Conservation (phyloP, 805 yeast genomes). For the Jamesozyma hellenica region DNA sequence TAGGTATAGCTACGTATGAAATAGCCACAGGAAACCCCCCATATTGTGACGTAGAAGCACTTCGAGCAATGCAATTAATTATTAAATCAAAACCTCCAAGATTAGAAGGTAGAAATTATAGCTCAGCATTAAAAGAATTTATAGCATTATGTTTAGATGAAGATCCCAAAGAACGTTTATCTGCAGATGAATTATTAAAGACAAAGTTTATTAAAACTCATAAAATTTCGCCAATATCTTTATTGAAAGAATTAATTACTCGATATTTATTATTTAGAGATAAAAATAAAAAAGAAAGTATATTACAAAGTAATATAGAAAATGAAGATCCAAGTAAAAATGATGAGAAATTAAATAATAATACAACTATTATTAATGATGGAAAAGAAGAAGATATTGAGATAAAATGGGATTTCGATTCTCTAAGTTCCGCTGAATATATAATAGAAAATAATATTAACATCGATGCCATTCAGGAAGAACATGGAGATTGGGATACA, state of each 20-base stretch:
- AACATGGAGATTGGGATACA: conserved; percentile 21
- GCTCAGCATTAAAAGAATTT: conserved; percentile 68
- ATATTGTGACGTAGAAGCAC: conserved; percentile 87
- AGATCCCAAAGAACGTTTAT: conserved; percentile 77
- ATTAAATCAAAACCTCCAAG: conserved; percentile 92
- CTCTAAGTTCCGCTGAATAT: conserved; percentile 63
- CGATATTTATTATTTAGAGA: conserved; percentile 71
- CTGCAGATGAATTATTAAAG: conserved; percentile 74
- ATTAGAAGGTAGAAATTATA: conserved; percentile 79
- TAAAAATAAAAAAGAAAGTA: conserved; percentile 43
- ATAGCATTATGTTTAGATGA: conserved; percentile 91
- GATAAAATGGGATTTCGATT: conserved; percentile 86
- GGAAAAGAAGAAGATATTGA: conserved; percentile 29
- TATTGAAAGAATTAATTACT: conserved; percentile 64
- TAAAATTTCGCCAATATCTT: conserved; percentile 47
- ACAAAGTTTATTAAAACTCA: conserved; percentile 61
- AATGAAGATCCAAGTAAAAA: conserved; percentile 1
- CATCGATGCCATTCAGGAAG: conserved; percentile 29
- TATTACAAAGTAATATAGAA: conserved; percentile 13
- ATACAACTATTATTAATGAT: background rate
- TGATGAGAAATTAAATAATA: background rate
- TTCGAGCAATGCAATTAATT: conserved; percentile 88
- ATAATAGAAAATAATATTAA: conserved; percentile 61
- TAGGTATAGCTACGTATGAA: conserved; percentile 90
- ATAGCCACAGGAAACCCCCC: conserved; percentile 97